phyloP scores from a whole-genome alignment of 257 asterid species.

The Salvia splendens region DNA sequence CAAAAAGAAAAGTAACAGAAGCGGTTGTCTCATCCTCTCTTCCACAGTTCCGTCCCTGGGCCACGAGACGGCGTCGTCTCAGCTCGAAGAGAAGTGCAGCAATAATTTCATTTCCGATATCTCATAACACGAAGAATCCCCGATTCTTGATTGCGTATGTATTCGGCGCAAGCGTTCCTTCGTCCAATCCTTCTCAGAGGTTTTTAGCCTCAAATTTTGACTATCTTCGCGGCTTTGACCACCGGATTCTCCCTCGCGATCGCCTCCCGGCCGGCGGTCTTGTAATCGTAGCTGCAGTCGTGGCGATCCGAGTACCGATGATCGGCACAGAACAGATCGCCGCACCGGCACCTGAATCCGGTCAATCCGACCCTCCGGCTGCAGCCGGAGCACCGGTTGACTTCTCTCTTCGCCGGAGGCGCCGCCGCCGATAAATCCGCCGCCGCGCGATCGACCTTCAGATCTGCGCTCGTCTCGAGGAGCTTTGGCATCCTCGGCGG shows the following conservation, averaged over 20 bases:
- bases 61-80: constrained; percentile 23
- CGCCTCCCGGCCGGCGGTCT: too few relatives aligned
- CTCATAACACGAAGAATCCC: constrained; percentile 12
- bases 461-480: constrained; percentile 46
- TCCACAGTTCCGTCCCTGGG: constrained; percentile 20
- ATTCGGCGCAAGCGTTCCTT: background rate
- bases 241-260: too few relatives aligned
- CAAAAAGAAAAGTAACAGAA: background rate
- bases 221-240: constrained; percentile 60
- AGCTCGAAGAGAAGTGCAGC: constrained; percentile 32
- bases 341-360: constrained; percentile 91
- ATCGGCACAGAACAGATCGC: constrained; percentile 76
- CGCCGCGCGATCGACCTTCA: constrained; percentile 34
- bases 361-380: constrained; percentile 80
- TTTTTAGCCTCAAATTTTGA: constrained; percentile 42
- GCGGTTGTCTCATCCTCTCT: background rate
- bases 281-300: too few relatives aligned
- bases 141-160: constrained; percentile 10
- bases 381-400: constrained; percentile 79
- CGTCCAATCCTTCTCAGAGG: background rate
- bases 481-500: constrained; percentile 41
- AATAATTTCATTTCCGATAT: constrained; percentile 25
- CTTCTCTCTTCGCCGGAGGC: constrained; percentile 46
- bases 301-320: constrained; percentile 43
- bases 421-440: background rate